A percentile compares a stretch with the other conserved stretches of the same genome.
phyloP scores from a whole-genome alignment of 1,284 basidiomycete species.

The Cryptococcus sp. region DNA sequence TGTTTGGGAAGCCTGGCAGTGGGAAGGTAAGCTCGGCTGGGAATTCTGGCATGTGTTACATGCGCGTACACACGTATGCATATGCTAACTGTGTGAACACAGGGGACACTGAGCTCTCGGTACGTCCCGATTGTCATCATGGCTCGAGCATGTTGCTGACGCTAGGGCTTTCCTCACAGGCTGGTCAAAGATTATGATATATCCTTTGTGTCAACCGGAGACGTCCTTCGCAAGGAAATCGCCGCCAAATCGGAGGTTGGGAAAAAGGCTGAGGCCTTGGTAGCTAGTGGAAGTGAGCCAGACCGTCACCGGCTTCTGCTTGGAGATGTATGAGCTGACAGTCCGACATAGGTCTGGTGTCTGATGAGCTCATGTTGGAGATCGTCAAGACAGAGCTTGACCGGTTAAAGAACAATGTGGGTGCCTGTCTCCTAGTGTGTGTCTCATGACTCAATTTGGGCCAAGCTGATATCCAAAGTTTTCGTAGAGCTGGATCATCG shows the following conservation, averaged over 20 bases:
- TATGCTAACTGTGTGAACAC: not conserved
- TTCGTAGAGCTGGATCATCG: slow-evolving; percentile 75
- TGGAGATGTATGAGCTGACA: slow-evolving; percentile 2
- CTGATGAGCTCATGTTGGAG: slow-evolving; percentile 50
- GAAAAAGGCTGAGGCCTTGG: slow-evolving; percentile 42
- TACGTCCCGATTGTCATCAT: slow-evolving; percentile 4
- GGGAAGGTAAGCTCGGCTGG: slow-evolving; percentile 40
- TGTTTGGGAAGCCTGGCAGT: slow-evolving; percentile 50
- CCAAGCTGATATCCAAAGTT: not conserved
- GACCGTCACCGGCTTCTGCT: not conserved
- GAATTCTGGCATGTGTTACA: too few relatives aligned
- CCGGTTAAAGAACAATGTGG: slow-evolving; percentile 42
- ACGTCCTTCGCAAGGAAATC: slow-evolving; percentile 50
- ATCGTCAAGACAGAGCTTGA: slow-evolving; percentile 48
- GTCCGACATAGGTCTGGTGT: slow-evolving; percentile 38
- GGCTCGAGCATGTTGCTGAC: not conserved
- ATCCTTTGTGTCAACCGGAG: slow-evolving; percentile 48
- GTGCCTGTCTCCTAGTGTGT: not conserved
- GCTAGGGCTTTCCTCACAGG: slow-evolving; percentile 11
- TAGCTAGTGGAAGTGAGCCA: slow-evolving; percentile 42
- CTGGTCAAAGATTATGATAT: slow-evolving; percentile 49
- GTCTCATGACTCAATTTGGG: not conserved
- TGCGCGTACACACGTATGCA: not conserved
- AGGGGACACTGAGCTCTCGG: slow-evolving; percentile 45
- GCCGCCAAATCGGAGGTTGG: slow-evolving; percentile 43